Base-by-base conservation (phyloP, 805 yeast species). In the Ogataea pilisensis region DNA sequence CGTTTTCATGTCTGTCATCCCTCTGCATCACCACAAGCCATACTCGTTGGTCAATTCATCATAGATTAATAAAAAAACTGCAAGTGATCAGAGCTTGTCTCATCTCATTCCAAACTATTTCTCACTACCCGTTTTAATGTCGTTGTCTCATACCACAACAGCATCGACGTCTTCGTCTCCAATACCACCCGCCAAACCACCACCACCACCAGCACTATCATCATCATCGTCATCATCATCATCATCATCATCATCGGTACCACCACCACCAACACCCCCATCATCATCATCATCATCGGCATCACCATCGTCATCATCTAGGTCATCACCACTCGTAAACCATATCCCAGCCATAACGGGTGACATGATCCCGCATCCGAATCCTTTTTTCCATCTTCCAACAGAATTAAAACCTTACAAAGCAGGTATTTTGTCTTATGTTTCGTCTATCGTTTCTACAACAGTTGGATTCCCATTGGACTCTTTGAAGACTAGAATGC, bases 401-500 rank as follows among this genome's bases (percentile, higher is more conserved):
- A 58, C 50, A 2, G 26, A 48, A 0, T 49, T 80, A 1, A 61
- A 66, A 34, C 81, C 84, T 1, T 80, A 74, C 63, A 66, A 77
- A 42, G 69, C 80, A 1, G 72, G 83, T 8, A 60, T 80, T 2
- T 55, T 84, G 38, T 85, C 93, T 0, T 83, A 80, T 49, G 61
- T 77, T 0, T 67, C 90, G 2, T 80, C 89, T 0, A 60, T 82
- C 32, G 60, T 73, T 11, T 72, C 89, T 16, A 82, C 89, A 1
- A 66, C 77, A 3, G 72, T 80, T n/a, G 95, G 93, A 16, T 87
- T 80, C 54, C 96, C 96, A 0, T 61, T 87, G 37, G 96, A 87
- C 57, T 82, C 93, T n/a, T 69, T 88, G 44, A 87, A 87, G 60
- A 88, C 95, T 0, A 68, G 95, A 44, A 80, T 85, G 80, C 96